Base-by-base conservation (phyloP, 116 monocot species). In the Papilionanthe hybrid region DNA sequence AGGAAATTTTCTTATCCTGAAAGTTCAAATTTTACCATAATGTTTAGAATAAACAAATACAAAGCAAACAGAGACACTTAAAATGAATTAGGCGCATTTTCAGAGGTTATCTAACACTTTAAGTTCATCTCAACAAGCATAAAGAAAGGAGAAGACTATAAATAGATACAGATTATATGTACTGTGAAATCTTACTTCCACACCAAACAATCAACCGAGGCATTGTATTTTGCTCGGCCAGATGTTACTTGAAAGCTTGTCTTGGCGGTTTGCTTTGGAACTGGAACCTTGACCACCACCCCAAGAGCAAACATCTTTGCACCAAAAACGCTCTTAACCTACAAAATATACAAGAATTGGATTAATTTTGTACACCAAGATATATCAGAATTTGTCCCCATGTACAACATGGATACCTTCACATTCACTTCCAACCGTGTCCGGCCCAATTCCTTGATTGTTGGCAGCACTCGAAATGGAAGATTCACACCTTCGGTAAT, bases 261-360 rank as follows among this genome's bases (percentile, higher is more conserved):
- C 79, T 98, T 98, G 1, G 98, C 98, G 22, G 98, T 98, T 81
- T 94, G 94, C 82, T 98, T 98, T 78, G 98, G 94, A 27, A 98
- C 98, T 78, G 98, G 94, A 88, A 98, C 89, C 82, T 94, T 98
- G 55, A 98, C 89, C 22, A 98, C 98, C 66, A 98, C 94, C 57
- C 98, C 98, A 68, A 98, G 94, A 50, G 98, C 98, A 94, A 94
- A 98, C 89, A 93, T 94, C 84, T 98, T 98, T 65, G 91, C 94
- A 82, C 89, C 94, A 86, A 98, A 94, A 37, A 98, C 93, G 81
- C 98, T 98, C 83, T 98, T 98, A 11, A 98, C 98, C 98, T 98
- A 86, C 75, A 84, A 49, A 75, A 77, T 58, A 53, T 72, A 7
- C 1, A 42, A 55, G 8, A 42, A 30, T 27, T 58, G 19, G 23